Conservation (phyloP, 2,329 filamentous ascomycete species). For the Sodiomyces alkalinus region DNA sequence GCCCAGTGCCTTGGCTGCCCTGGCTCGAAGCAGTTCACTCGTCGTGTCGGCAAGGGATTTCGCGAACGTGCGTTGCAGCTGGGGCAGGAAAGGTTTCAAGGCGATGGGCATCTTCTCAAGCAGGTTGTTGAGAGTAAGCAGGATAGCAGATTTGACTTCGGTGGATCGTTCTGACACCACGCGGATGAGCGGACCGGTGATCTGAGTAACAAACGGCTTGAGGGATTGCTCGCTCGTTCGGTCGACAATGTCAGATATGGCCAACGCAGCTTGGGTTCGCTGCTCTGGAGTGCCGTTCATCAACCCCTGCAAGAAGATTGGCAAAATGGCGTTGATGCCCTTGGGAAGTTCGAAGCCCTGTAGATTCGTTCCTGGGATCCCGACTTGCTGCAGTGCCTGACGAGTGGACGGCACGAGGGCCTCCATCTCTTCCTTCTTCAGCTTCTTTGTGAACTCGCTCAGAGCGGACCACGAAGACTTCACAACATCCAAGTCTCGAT, state of each 20-base stretch:
- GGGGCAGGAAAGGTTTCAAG: slow-evolving; percentile 90
- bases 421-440: slow-evolving; percentile 98
- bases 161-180: slow-evolving; percentile 93
- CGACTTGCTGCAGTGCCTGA: slow-evolving; percentile 74
- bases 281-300: slow-evolving; percentile 95
- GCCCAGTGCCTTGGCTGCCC: slow-evolving; percentile 85
- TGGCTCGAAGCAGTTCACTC: slow-evolving; percentile 71
- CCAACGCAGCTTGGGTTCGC: slow-evolving; percentile 78
- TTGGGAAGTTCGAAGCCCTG: slow-evolving; percentile 86
- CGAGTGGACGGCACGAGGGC: slow-evolving; percentile 73
- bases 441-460: slow-evolving; percentile 70
- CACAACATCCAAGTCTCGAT: slow-evolving; percentile 68
- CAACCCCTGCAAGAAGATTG: slow-evolving; percentile 92
- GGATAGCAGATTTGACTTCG: slow-evolving; percentile 89
- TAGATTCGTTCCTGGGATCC: slow-evolving; percentile 70
- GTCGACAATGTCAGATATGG: slow-evolving; percentile 91
- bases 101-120: slow-evolving; percentile 93
- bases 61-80: slow-evolving; percentile 91
- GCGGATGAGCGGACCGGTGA: slow-evolving; percentile 92
- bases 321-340: slow-evolving; percentile 89
- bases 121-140: slow-evolving; percentile 86
- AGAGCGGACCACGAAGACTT: slow-evolving; percentile 83
- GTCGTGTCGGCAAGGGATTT: slow-evolving; percentile 88
- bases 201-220: slow-evolving; percentile 92
- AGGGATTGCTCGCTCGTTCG: slow-evolving; percentile 75